Evolutionary conservation across 2,329 filamentous ascomycete species (phyloP), one percentile per base, ranked within the genome.

Genomic region (Penicillium brevicompactum): DNA sequence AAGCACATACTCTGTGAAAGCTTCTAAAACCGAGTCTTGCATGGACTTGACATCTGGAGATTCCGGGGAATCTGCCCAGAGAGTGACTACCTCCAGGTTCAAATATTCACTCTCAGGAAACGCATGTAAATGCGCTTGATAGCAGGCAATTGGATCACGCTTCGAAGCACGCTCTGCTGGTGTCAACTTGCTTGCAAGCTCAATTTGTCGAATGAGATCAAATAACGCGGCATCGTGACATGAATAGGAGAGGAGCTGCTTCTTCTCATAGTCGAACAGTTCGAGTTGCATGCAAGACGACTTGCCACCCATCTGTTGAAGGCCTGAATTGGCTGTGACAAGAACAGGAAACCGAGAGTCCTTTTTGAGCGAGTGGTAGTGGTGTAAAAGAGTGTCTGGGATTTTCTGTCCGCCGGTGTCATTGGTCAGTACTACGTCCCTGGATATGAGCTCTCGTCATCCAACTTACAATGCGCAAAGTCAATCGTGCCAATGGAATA

Each of bases 61-160:
- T 10, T 68, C 57, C 21, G 70, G 44, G 13, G 71, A 72, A 46
- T 76, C 67, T 43, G 58, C 71, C 72, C 73, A 76, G 18, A 76
- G 51, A 11, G 70, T 53, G 24, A 66, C 59, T 1, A 67, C 61
- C n/a, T 72, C 68, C 13, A 76, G 58, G 5, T 51, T 50, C 42
- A 73, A 67, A 1, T 49, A 66, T 4, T 53, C 62, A 2, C 43
- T 47, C 27, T 70, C 58, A 5, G 57, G 22, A 11, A 51, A 52
- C 11, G n/a, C 30, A 38, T 55, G 21, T 47, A 60, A 8, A 73
- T 45, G 24, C 5, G 72, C 69, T 46, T 72, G 71, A 50, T 73
- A 73, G 42, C 70, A 72, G 5, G 62, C 66, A 13, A 53, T 47
- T 9, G 68, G 70, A 2, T 45, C 51, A 11, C 59, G 61, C 11